Base-by-base conservation (phyloP, 805 yeast genomes). In the Metschnikowia peoriensis region DNA sequence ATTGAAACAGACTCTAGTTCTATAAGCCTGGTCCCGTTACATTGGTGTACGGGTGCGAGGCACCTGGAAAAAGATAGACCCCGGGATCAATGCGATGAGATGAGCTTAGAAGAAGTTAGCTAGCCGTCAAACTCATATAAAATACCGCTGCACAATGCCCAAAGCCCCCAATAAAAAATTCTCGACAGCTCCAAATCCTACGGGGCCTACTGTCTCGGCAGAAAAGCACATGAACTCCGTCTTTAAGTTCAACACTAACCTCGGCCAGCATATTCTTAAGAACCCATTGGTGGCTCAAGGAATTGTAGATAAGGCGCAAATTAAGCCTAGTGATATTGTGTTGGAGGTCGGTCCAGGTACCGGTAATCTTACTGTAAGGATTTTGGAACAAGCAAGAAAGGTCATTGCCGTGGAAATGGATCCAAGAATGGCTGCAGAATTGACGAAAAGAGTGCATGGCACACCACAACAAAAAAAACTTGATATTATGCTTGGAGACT, bases 341-440 rank as follows among this genome's bases (percentile, higher is more conserved):
- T 76, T 94, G 41, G 99, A 94, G 75, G 97, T 94, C 48, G 99
- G 99, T 63, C 99, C 99, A 2, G 99, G 99, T 83, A 94, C 99
- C 0, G 99, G 99, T 75, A 94, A 94, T 65, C 78, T 94, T 72
- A 94, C 99, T 0, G 96, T 93, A 38, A 79, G 96, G 56, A 94
- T 94, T 38, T 71, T 94, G 50, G 97, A 93, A 62, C 87, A 91
- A 68, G 98, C 97, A 0, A 79, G 89, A 52, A 91, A 89, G 62
- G 97, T 93, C n/a, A 81, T 89, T 45, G 99, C 98, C 0, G 94
- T 89, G 49, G 99, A 94, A 74, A 92, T 92, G 90, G 99, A 94
- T 73, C 99, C 99, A n/a, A 79, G 97, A 73, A 94, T 94, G 99
- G 99, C 98, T 2, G 98, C 98, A 0, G 99, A 94, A 71, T 78